Evolutionary conservation across 75 land plant genomes (phyloP).

Genomic region (Selaginella tamariscina): DNA sequence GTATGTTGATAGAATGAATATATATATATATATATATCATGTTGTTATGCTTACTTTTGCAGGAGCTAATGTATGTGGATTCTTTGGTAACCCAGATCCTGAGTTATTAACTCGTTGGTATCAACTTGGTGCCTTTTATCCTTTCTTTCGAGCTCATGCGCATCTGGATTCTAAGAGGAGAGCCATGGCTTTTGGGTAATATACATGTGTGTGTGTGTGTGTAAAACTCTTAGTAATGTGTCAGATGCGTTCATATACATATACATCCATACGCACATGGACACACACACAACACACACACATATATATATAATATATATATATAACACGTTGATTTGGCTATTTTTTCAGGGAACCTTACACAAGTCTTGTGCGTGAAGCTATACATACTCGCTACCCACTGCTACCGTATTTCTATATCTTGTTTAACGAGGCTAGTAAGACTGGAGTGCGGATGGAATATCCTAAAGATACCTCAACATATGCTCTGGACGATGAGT

Average conservation of each 20-base stretch:
- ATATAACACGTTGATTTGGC: not conserved
- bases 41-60: conserved; percentile 17
- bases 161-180: conserved; percentile 94
- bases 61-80: conserved; percentile 99
- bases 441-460: conserved; percentile 87
- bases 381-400: conserved; percentile 61
- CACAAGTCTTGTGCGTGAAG: conserved; percentile 70
- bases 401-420: conserved; percentile 87
- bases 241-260: no score
- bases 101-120: conserved; percentile 95
- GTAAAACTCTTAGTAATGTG: no score
- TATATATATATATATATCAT: no score
- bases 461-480: conserved; percentile 70
- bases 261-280: no score
- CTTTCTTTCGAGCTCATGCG: conserved; percentile 95
- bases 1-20: no score
- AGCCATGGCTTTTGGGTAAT: conserved; percentile 99
- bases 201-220: not conserved
- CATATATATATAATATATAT: not conserved
- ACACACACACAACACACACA: no score
- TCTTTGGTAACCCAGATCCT: conserved; percentile 92
- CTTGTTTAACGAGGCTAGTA: conserved; percentile 72
- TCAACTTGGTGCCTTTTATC: conserved; percentile 93
- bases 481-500: conserved; percentile 71
- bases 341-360: conserved; percentile 61